Conservation (phyloP, 163 green algal species). For the Chlorella variabilis region DNA sequence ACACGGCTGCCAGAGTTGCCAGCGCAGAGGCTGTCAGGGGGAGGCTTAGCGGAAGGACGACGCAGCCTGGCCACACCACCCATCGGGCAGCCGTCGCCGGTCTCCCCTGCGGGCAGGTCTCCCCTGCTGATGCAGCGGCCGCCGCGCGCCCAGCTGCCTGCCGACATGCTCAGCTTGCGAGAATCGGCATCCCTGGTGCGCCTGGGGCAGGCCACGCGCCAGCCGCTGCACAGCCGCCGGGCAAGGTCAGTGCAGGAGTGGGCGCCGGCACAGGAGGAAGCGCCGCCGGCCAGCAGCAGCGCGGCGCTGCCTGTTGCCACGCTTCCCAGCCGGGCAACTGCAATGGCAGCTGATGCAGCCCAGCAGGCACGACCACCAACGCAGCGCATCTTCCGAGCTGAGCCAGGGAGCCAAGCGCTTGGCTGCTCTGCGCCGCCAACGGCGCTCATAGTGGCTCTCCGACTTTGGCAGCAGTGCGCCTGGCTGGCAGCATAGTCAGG, state of each 20-base stretch:
- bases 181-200: constrained; percentile 8
- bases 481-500: neutral
- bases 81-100: neutral
- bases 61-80: too few relatives aligned
- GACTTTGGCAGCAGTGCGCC: constrained; percentile 2
- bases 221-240: neutral
- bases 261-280: neutral
- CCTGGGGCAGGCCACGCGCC: neutral
- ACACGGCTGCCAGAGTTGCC: neutral
- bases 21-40: too few relatives aligned
- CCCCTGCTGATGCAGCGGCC: neutral
- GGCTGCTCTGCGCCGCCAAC: neutral
- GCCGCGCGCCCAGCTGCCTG: neutral
- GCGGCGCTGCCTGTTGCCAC: too few relatives aligned
- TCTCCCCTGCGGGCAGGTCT: neutral
- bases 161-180: constrained; percentile 22
- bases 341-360: neutral
- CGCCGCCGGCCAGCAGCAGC: neutral
- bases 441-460: constrained; percentile 11
- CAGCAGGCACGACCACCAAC: neutral
- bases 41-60: too few relatives aligned
- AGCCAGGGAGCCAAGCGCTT: neutral
- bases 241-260: constrained; percentile 1
- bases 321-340: too few relatives aligned
- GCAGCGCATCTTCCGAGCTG: neutral